A percentile compares a stretch with the other conserved stretches of the same genome.
phyloP scores from a whole-genome alignment of 805 yeast genomes.

The Cyberlindnera maclurae region DNA sequence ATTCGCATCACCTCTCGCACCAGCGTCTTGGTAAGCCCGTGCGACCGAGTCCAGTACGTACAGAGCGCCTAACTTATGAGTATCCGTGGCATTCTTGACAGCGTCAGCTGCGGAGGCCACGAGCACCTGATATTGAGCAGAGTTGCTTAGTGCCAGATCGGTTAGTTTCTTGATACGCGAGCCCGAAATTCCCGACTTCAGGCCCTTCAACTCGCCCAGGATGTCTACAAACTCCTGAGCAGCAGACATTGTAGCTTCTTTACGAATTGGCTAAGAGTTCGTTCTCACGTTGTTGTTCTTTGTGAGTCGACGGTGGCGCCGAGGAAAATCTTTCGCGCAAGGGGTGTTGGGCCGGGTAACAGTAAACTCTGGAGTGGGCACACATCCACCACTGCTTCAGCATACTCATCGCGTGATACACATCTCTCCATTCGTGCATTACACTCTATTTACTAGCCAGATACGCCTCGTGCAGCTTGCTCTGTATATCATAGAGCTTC shows the following conservation, averaged over 20 bases:
- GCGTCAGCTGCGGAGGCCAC: constrained; percentile 54
- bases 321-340: no score
- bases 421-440: neutral
- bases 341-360: no score
- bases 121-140: constrained; percentile 31
- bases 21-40: constrained; percentile 74
- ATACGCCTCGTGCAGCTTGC: constrained; percentile 72
- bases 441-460: constrained; percentile 6
- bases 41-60: constrained; percentile 91
- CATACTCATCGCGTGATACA: no score
- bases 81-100: constrained; percentile 63
- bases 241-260: constrained; percentile 18
- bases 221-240: constrained; percentile 31
- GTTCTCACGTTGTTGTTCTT: no score
- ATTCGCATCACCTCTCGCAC: constrained; percentile 57
- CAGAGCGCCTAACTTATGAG: constrained; percentile 85
- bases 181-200: constrained; percentile 91
- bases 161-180: constrained; percentile 86
- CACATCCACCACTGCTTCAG: no score
- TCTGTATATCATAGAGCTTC: constrained; percentile 75
- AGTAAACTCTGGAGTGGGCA: no score
- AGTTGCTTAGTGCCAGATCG: constrained; percentile 66
- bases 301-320: no score
- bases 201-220: constrained; percentile 36
- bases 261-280: no score